Conservation (phyloP, 1,284 basidiomycete genomes). For the Malassezia obtusa region DNA sequence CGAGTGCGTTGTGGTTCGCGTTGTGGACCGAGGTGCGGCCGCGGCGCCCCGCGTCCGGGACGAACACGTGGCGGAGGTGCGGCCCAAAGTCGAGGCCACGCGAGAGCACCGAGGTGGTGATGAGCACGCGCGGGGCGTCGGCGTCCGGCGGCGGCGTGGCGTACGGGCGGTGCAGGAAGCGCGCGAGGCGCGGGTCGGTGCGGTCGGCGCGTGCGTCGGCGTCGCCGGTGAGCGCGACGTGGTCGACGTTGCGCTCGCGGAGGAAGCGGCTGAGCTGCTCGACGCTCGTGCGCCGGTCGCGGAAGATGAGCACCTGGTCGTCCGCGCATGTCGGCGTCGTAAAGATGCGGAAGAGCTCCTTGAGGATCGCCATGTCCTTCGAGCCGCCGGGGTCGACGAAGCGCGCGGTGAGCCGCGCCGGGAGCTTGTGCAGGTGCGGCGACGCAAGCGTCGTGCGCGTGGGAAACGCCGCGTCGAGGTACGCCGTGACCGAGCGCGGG, state of each 20-base stretch:
- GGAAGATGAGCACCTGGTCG: slow-evolving; percentile 65
- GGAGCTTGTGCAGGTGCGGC: slow-evolving; percentile 67
- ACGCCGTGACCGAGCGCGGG: slow-evolving; percentile 62
- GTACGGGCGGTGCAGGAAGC: slow-evolving; percentile 11
- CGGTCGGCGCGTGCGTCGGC: slow-evolving; percentile 7
- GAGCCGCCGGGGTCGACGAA: slow-evolving; percentile 63
- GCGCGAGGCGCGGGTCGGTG: slow-evolving; percentile 10
- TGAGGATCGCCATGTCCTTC: slow-evolving; percentile 65
- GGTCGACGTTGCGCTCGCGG: slow-evolving; percentile 56
- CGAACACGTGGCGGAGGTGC: slow-evolving; percentile 18
- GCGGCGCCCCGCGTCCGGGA: slow-evolving; percentile 19
- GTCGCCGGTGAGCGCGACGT: slow-evolving; percentile 18
- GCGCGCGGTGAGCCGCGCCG: slow-evolving; percentile 60
- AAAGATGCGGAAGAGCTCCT: slow-evolving; percentile 63
- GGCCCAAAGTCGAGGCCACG: slow-evolving; percentile 77
- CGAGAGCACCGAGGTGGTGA: slow-evolving; percentile 82
- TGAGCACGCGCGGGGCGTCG: slow-evolving; percentile 55
- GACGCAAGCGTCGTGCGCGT: slow-evolving; percentile 61
- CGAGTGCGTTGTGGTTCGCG: slow-evolving; percentile 73
- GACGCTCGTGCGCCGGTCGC: slow-evolving; percentile 64
- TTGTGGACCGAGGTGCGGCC: slow-evolving; percentile 60
- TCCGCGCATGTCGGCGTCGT: slow-evolving; percentile 56
- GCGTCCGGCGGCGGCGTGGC: not conserved
- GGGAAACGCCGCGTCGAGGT: slow-evolving; percentile 60
- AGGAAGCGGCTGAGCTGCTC: slow-evolving; percentile 57